These are phyloP conservation scores for Penicillium sp. DNA, from an alignment of 2,329 filamentous ascomycete species.

Conservation along the genomic window DNA sequence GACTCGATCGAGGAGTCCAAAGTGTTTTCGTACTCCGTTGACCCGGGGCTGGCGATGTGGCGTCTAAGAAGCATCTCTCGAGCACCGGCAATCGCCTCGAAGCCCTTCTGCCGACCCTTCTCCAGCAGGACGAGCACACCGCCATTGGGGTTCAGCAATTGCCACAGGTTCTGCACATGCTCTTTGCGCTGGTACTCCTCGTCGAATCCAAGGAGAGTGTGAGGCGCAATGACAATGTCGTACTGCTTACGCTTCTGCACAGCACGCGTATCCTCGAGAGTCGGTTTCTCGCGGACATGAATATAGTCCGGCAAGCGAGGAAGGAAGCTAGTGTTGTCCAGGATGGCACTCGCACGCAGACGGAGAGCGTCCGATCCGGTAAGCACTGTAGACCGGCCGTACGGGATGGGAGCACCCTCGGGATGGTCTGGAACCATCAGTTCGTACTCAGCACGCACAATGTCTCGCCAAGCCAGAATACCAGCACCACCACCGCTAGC, in stretches of 20 bases:
- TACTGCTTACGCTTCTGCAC: conserved; percentile 66
- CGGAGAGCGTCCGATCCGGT: conserved; percentile 70
- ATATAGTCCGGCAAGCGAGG: conserved; percentile 85
- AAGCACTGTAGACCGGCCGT: conserved; percentile 73
- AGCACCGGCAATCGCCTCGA: conserved; percentile 83
- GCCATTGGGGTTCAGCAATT: conserved; percentile 71
- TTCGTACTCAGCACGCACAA: conserved; percentile 76
- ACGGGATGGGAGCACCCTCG: conserved; percentile 36
- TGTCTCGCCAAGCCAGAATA: conserved; percentile 59
- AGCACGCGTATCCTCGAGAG: conserved; percentile 51
- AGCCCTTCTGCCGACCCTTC: conserved; percentile 85
- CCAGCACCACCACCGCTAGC: conserved; percentile 58
- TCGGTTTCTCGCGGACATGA: conserved; percentile 53
- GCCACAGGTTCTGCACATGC: conserved; percentile 84
- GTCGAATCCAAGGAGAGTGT: conserved; percentile 69
- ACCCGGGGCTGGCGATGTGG: conserved; percentile 59
- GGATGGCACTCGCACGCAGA: conserved; percentile 65
- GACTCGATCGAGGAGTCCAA: conserved; percentile 26
- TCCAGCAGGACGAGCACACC: conserved; percentile 83
- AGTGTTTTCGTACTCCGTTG: conserved; percentile 38
- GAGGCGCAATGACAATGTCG: conserved; percentile 84
- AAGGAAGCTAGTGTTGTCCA: conserved; percentile 87
- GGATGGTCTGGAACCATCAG: conserved; percentile 49
- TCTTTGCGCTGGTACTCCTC: conserved; percentile 72
- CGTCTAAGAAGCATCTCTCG: conserved; percentile 71